A percentile compares a stretch with the other conserved stretches of the same genome.
phyloP scores from a whole-genome alignment of 768 basidiomycete genomes.

The Leccinellum luteum region DNA sequence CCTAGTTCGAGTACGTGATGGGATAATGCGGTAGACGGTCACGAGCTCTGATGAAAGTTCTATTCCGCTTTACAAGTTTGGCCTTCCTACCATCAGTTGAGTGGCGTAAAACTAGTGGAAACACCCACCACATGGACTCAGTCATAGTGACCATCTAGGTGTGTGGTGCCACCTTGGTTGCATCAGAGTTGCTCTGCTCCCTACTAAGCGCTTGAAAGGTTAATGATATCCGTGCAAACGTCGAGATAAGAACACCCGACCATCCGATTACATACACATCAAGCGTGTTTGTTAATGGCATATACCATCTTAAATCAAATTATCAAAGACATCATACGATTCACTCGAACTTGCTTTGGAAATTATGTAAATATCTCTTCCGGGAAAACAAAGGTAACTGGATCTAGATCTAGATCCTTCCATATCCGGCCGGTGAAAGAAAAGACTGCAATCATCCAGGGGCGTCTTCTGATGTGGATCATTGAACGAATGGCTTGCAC shows the following conservation, averaged over 20 bases:
- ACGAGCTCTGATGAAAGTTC: too few species aligned
- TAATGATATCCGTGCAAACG: background rate
- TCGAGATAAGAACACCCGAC: too few species aligned
- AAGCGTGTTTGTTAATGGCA: too few species aligned
- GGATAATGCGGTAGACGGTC: background rate
- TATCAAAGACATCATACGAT: too few species aligned
- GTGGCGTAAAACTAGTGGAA: background rate
- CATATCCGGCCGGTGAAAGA: background rate
- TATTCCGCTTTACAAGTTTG: background rate
- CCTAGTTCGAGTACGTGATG: background rate
- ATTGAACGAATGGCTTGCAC: too few species aligned
- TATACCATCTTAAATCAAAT: too few species aligned
- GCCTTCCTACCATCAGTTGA: background rate
- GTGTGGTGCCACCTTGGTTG: background rate
- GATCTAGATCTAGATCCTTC: too few species aligned
- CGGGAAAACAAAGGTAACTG: too few species aligned
- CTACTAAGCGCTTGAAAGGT: background rate
- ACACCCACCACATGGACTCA: background rate
- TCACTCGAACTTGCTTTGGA: background rate
- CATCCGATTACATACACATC: too few species aligned
- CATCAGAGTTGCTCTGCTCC: background rate
- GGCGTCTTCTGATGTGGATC: too few species aligned
- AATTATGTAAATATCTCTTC: background rate
- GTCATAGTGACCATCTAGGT: background rate
- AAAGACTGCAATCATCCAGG: too few species aligned